A percentile compares a stretch with the other conserved stretches of the same genome.
Evolutionary conservation across 345 rosid species (phyloP).

Genomic region (rapeseed (Brassica napus)): Da-Ae NC_063446.1:14558501-14559000

Average conservation of each 20-base stretch:
- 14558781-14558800: conserved; percentile 4
- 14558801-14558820: neutral
- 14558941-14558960: neutral
- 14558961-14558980: neutral
- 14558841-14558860: conserved; percentile 29
- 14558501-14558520: no score
- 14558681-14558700: neutral
- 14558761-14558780: conserved; percentile 15
- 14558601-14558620: no score
- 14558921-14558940: conserved; percentile 21
- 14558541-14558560: no score
- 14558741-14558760: conserved; percentile 36
- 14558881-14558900: conserved; percentile 34
- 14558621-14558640: conserved; percentile 14
- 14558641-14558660: neutral
- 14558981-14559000: neutral
- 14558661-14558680: conserved; percentile 25
- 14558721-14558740: conserved; percentile 33
- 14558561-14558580: no score
- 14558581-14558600: no score
- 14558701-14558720: neutral
- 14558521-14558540: no score
- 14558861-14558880: conserved; percentile 27
- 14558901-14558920: conserved; percentile 34
- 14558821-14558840: conserved; percentile 20